Evolutionary conservation across 164 flowering plant genomes (phyloP), one percentile per base, ranked within the genome.

Genomic region (Berberis vulgaris): DNA sequence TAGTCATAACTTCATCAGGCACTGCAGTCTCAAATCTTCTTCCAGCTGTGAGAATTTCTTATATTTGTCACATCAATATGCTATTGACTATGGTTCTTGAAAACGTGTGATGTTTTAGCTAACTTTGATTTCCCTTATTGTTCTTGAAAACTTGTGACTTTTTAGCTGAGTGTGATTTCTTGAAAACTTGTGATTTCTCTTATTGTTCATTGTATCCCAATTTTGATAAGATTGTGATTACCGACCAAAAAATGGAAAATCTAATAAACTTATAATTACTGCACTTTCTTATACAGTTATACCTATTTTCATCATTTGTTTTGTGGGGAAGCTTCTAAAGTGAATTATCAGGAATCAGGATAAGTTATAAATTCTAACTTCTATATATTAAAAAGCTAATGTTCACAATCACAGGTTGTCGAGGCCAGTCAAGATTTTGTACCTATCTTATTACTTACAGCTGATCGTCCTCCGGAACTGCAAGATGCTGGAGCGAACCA

Each of bases 381-480:
- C 49, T 1, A 12, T n/a, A 38, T 40, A 1, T 60, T 45, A 4
- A 0, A 41, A 3, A 50, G 26, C 5, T 46, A 41, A 61, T 58
- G 45, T n/a, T 46, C 9, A 9, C 5, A 57, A 63, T 53, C 66
- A 52, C 81, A 91, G 97, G 97, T 91, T 73, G 99, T 94, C 62
- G 99, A 94, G 78, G 96, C 99, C 63, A 79, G 87, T 75, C 87
- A 94, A 69, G 94, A 84, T 81, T 89, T 83, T 79, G 77, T 91
- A 50, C 99, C 97, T 2, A 78, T 94, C 69, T 41, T 94, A 39
- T 67, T 91, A 55, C 89, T 94, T 55, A 91, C 99, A 49, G 99
- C 99, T 41, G 99, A 94, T 75, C 97, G 99, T 49, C 99, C 99
- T 63, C 84, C 95, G n/a, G 99, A 94, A 75, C 78, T 94, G 68